These are phyloP conservation scores for Apiospora pterosperma DNA, from an alignment of 2,329 filamentous ascomycete genomes.

Conservation along the genomic window DNA sequence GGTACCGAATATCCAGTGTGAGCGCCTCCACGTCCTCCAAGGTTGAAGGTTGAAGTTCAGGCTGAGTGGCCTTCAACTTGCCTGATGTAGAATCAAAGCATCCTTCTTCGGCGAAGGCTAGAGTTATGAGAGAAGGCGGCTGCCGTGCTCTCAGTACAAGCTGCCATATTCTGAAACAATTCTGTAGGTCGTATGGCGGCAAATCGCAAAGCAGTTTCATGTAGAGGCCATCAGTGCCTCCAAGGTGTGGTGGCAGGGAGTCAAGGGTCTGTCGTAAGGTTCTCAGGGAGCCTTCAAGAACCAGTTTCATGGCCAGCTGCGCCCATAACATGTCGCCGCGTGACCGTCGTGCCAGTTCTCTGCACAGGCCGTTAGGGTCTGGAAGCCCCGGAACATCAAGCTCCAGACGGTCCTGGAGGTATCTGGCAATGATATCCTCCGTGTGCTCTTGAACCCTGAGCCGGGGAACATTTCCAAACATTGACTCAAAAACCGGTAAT, in stretches of 20 bases:
- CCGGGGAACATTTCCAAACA: neutral
- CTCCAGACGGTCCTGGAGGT: conserved; percentile 8
- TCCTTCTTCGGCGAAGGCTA: conserved; percentile 26
- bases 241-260: conserved; percentile 25
- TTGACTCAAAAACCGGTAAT: conserved; percentile 6
- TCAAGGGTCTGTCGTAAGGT: conserved; percentile 23
- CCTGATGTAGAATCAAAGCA: conserved; percentile 17
- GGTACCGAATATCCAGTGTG: conserved; percentile 22
- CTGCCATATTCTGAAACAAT: conserved; percentile 26
- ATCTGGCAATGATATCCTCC: conserved; percentile 3
- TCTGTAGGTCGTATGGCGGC: conserved; percentile 19
- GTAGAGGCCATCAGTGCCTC: conserved; percentile 27
- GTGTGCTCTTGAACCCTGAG: conserved; percentile 8
- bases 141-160: conserved; percentile 26
- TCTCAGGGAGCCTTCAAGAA: conserved; percentile 21
- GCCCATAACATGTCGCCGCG: conserved; percentile 10
- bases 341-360: conserved; percentile 6
- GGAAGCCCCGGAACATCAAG: conserved; percentile 6
- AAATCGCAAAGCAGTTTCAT: conserved; percentile 30
- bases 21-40: conserved; percentile 17
- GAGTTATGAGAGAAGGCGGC: conserved; percentile 26
- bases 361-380: conserved; percentile 3
- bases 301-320: conserved; percentile 4
- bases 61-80: conserved; percentile 19
- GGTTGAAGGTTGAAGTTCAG: conserved; percentile 17